A percentile compares a stretch with the other conserved stretches of the same genome.
phyloP scores from a whole-genome alignment of 2,329 filamentous ascomycete species.

The Metarhizium anisopliae region DNA sequence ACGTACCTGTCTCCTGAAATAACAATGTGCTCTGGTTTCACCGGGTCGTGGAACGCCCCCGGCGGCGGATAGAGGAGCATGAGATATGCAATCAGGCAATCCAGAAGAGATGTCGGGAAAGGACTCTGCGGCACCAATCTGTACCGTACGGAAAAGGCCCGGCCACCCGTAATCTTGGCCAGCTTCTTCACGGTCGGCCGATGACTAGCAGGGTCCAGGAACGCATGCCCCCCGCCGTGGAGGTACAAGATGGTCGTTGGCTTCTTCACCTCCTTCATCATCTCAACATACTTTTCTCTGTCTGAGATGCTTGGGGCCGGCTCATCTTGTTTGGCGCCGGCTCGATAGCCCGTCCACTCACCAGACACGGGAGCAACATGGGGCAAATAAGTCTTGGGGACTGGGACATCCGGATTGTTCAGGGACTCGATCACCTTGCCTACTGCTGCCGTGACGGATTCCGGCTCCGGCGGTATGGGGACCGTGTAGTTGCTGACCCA shows the following conservation, averaged over 20 bases:
- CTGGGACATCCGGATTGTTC: conserved; percentile 4
- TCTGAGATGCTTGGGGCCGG: conserved; percentile 49
- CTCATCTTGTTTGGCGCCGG: conserved; percentile 39
- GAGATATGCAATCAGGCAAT: conserved; percentile 65
- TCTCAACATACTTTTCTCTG: conserved; percentile 50
- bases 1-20: conserved; percentile 58
- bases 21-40: conserved; percentile 58
- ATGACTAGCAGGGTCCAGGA: conserved; percentile 62
- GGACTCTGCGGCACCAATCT: conserved; percentile 65
- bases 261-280: conserved; percentile 59
- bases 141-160: conserved; percentile 66
- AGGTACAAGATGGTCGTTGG: conserved; percentile 62
- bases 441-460: conserved; percentile 46
- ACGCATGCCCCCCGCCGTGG: conserved; percentile 67
- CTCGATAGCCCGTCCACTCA: conserved; percentile 68
- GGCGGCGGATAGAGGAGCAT: conserved; percentile 62
- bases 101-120: conserved; percentile 66
- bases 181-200: conserved; percentile 49
- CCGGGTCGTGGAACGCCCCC: conserved; percentile 55
- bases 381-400: conserved; percentile 29
- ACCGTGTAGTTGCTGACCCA: conserved; percentile 71
- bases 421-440: conserved; percentile 40
- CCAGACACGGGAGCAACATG: conserved; percentile 51
- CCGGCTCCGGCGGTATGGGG: conserved; percentile 45
- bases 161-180: conserved; percentile 56